Percentiles rank a stretch among this genome's conserved stretches.
phyloP scores from a whole-genome alignment of 2,329 filamentous ascomycete species.

The Graphiopsis chlorocephala region DNA sequence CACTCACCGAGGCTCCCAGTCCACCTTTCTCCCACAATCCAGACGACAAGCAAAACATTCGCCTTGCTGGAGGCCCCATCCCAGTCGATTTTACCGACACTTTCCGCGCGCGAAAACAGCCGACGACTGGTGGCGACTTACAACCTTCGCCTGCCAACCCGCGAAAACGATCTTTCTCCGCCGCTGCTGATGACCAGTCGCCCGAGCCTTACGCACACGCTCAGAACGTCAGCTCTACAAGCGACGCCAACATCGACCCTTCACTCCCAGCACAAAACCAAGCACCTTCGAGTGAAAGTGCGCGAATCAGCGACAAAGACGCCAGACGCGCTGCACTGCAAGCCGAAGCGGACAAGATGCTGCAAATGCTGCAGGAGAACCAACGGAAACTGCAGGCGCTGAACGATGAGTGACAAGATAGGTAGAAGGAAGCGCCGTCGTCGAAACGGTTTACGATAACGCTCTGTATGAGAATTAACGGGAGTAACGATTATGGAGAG shows the following conservation, averaged over 20 bases:
- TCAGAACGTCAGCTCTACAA: constrained; percentile 21
- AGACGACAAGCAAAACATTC: constrained; percentile 6
- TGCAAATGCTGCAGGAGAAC: constrained; percentile 68
- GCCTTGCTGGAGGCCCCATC: constrained; percentile 26
- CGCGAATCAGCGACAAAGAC: constrained; percentile 42
- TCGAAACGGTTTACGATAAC: neutral
- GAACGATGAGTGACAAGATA: constrained; percentile 1
- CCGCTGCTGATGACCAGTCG: neutral
- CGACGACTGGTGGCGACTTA: constrained; percentile 6
- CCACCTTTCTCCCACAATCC: constrained; percentile 12
- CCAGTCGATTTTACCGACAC: constrained; percentile 38
- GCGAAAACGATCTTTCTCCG: constrained; percentile 68
- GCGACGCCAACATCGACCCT: constrained; percentile 30
- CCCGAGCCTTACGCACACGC: constrained; percentile 22
- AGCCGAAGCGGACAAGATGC: constrained; percentile 73
- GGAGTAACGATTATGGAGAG: constrained; percentile 1
- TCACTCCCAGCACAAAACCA: constrained; percentile 34
- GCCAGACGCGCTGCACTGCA: constrained; percentile 66
- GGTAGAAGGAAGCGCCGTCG: neutral
- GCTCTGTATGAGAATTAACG: constrained; percentile 4
- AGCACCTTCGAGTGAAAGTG: constrained; percentile 9
- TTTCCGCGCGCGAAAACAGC: constrained; percentile 20
- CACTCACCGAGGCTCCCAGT: constrained; percentile 1
- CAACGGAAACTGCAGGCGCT: constrained; percentile 64
- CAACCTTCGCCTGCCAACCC: constrained; percentile 25